These are phyloP conservation scores for Arthroderma sp. DNA, from an alignment of 2,329 filamentous ascomycete genomes.

Conservation along the genomic window DNA sequence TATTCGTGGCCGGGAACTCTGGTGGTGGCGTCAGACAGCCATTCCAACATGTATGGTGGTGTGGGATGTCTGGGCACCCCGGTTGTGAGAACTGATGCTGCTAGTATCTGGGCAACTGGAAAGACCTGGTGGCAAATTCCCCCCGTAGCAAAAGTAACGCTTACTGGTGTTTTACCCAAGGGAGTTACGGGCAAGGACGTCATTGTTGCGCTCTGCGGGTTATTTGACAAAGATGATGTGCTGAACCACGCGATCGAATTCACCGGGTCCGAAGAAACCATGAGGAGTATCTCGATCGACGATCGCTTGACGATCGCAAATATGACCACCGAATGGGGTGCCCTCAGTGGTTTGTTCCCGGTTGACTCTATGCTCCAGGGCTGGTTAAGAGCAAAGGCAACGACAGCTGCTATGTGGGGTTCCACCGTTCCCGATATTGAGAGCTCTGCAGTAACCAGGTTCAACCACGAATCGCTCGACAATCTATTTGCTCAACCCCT, in stretches of 20 bases:
- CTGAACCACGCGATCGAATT: conserved; percentile 89
- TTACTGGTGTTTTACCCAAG: conserved; percentile 59
- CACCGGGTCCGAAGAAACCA: conserved; percentile 63
- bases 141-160: conserved; percentile 64
- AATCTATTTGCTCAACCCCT: conserved; percentile 55
- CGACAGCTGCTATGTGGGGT: conserved; percentile 46
- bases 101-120: conserved; percentile 70
- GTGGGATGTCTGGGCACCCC: conserved; percentile 65
- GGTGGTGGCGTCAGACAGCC: conserved; percentile 56
- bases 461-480: conserved; percentile 62
- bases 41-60: conserved; percentile 75
- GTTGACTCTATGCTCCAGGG: conserved; percentile 57
- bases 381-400: conserved; percentile 70
- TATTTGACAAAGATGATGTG: conserved; percentile 79
- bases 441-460: conserved; percentile 40
- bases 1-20: conserved; percentile 78
- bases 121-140: conserved; percentile 83
- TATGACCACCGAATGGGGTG: conserved; percentile 76
- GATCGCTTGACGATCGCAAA: conserved; percentile 56
- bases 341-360: conserved; percentile 62
- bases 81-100: conserved; percentile 77
- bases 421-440: conserved; percentile 28
- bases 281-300: conserved; percentile 56
- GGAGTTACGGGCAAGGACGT: conserved; percentile 91
- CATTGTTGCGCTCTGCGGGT: conserved; percentile 73